Base-by-base conservation (phyloP, 140 eudicot genomes). In the Ambrosia hybrid region DNA sequence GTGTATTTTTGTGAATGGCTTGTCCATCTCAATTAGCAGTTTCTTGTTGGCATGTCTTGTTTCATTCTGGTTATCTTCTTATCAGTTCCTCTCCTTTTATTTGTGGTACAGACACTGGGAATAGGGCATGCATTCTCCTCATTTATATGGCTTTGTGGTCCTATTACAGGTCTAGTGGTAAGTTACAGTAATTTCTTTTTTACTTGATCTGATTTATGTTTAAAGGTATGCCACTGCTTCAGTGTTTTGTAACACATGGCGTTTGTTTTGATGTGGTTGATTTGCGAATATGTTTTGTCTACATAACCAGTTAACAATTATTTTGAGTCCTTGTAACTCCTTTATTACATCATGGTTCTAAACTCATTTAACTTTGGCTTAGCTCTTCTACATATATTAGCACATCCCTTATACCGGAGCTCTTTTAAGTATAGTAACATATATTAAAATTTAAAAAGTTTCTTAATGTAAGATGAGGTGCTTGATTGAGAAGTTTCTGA, bases 131-230 rank as follows among this genome's bases (percentile, higher is more conserved):
- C 92, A 12, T 94, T 90, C 77, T 86, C 99, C 11, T 94, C 99
- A 12, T 94, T 94, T 80, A 90, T 94, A 70, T 94, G 99, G 97
- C 96, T 94, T 13, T 90, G 99, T 76, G 97, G 99, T 39, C 99
- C 99, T 53, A 88, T 94, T 64, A 90, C 99, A 34, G 99, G 99
- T 73, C 96, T 94, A 56, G 97, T 90, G 96, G 99, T 94, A 90
- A 46, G 99, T 69, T 67, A 57, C 41, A 53, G 38, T 73, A 26
- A 59, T 51, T 56, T 52, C 78, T 41, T 70, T 52, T 61, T 11
- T 48, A 62, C 53, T 16, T 76, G 9, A 75, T 34, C 17, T 53
- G 56, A 53, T 53, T 63, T 52, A 52, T 63, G 30, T 39, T 77
- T 71, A 38, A 39, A 77, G 39, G 67, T 63, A 26, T 30, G 52